Evolutionary conservation across 257 asterid genomes (phyloP).

Genomic region (Nicotiana attenuata): DNA sequence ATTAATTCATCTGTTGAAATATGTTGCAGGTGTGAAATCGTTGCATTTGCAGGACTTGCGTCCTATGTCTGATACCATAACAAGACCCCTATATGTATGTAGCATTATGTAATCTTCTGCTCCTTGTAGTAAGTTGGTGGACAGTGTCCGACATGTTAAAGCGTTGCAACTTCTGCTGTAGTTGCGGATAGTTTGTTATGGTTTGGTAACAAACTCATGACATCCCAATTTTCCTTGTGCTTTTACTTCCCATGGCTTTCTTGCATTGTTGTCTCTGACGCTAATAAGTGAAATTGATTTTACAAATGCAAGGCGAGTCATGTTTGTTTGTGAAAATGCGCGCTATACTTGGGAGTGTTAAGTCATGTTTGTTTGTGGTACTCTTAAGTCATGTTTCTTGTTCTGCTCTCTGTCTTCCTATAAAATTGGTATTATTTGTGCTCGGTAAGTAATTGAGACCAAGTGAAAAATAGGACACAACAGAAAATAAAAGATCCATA

Average conservation of each 20-base stretch:
- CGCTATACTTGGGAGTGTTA: too few species aligned
- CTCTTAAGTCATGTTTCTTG: too few species aligned
- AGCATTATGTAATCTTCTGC: background rate
- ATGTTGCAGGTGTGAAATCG: background rate
- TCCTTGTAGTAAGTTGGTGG: conserved; percentile 1
- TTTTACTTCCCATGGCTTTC: background rate
- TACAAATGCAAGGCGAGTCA: background rate
- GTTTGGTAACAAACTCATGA: background rate
- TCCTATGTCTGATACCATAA: background rate
- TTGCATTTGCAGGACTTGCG: background rate
- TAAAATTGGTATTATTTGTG: too few species aligned
- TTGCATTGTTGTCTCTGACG: background rate
- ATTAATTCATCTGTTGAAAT: background rate
- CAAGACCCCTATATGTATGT: background rate
- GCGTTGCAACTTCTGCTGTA: background rate
- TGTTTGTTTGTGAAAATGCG: background rate
- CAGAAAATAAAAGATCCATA: too few species aligned
- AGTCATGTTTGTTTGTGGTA: too few species aligned
- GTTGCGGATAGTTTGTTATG: background rate
- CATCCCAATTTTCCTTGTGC: background rate
- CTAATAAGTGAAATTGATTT: background rate
- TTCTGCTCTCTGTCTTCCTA: too few species aligned
- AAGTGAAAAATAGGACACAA: too few species aligned
- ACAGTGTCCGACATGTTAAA: background rate
- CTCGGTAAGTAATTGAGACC: too few species aligned